Evolutionary conservation across 1,284 basidiomycete species (phyloP), one percentile per base, ranked within the genome.

Genomic region (Apiotrichum veenhuisii): DNA sequence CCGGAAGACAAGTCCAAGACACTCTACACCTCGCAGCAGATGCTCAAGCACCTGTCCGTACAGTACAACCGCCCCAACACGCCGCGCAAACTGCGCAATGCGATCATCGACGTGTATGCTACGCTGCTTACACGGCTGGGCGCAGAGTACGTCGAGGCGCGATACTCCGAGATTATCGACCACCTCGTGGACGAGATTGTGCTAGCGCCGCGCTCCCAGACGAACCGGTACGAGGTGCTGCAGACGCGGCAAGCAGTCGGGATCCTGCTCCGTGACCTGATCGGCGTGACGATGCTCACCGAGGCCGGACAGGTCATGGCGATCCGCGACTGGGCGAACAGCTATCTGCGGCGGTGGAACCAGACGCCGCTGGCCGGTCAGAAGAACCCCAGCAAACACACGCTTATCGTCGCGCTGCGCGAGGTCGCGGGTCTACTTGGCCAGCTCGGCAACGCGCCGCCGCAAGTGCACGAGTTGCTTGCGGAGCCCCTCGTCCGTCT

Each of bases 231-330:
- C 69, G 94, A 97, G 50, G 80, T 82, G 1, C 76, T 97, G 10
- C 79, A 87, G 7, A 81, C 88, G 2, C 82, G 90, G 18, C 87
- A 85, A 38, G 80, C 89, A 9, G 86, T 92, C 34, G 84, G 84
- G 2, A 82, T 91, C 36, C 71, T 98, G 12, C 77, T 98, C 34
- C 82, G 92, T 43, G 89, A 95, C 65, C 82, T 97, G 30, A 85
- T 98, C 47, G 91, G 89, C 1, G 85, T 88, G 7, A 80, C 91
- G 54, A 87, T 98, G 82, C 78, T 98, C 49, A 88, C 88, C 55
- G 94, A 98, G 70, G 90, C 92, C 64, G 92, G 88, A 0, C 94
- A 98, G 76, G 94, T 97, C 49, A 80, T 82, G 36, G 95, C 94
- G 0, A 89, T 97, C 30, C 87, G 89, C 64, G 92, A 95, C 63